Conservation (phyloP, 148 eudicot species). For the Rhododendron molle region DNA sequence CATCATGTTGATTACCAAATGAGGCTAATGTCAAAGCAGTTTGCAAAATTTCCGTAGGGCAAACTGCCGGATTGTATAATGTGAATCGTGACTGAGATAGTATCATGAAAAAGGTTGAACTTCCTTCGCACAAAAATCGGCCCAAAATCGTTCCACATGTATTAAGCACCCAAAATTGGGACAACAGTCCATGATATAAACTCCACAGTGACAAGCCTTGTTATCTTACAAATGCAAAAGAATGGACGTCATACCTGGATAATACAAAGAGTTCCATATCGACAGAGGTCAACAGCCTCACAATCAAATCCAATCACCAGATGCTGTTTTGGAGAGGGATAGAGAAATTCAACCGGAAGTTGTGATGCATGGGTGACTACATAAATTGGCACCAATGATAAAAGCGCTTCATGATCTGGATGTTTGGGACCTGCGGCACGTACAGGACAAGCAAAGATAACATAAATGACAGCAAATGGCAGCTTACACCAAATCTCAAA, state of each 20-base stretch:
- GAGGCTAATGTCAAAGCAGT: neutral
- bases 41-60: neutral
- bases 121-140: neutral
- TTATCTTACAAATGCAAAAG: neutral
- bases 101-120: neutral
- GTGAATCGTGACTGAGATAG: neutral
- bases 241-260: slow-evolving; percentile 60
- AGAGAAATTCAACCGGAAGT: slow-evolving; percentile 79
- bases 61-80: neutral
- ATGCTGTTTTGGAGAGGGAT: slow-evolving; percentile 56
- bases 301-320: slow-evolving; percentile 87
- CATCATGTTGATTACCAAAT: neutral
- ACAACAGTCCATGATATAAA: neutral
- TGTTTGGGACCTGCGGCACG: slow-evolving; percentile 42
- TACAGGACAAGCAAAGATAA: neutral
- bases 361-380: slow-evolving; percentile 73
- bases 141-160: neutral
- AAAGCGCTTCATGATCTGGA: slow-evolving; percentile 29
- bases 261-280: slow-evolving; percentile 79
- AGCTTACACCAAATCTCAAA: neutral
- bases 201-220: neutral
- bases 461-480: neutral
- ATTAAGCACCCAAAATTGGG: neutral
- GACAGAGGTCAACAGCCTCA: slow-evolving; percentile 96
- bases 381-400: slow-evolving; percentile 60